A percentile compares a stretch with the other conserved stretches of the same genome.
Conservation (phyloP, 2,329 filamentous ascomycete genomes). For the Neonectria faginata region DNA sequence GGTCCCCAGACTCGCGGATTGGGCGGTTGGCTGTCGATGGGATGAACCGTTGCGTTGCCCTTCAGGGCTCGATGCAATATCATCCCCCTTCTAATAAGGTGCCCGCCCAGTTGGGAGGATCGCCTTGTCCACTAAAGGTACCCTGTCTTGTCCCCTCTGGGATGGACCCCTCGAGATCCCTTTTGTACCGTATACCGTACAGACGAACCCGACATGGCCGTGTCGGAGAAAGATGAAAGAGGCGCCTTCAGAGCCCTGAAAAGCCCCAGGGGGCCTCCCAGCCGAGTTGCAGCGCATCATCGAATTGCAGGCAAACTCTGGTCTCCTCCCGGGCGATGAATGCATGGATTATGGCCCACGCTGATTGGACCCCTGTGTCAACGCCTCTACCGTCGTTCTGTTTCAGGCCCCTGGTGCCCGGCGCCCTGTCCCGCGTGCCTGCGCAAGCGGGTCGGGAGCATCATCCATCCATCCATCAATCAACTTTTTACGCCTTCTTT, state of each 20-base stretch:
- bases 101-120: background rate
- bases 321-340: conserved; percentile 11
- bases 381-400: conserved; percentile 36
- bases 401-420: conserved; percentile 42
- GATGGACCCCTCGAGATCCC: conserved; percentile 18
- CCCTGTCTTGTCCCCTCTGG: conserved; percentile 4
- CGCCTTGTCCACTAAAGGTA: background rate
- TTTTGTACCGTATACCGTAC: background rate
- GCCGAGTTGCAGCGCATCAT: conserved; percentile 6
- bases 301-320: conserved; percentile 29
- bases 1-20: background rate
- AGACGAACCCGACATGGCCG: conserved; percentile 31
- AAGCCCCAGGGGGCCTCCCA: conserved; percentile 15
- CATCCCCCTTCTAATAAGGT: background rate
- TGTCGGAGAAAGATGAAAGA: conserved; percentile 36
- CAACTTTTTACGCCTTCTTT: conserved; percentile 10
- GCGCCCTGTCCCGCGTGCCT: conserved; percentile 28
- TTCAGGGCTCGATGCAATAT: conserved; percentile 9
- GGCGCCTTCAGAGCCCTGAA: conserved; percentile 25
- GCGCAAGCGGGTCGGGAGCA: conserved; percentile 31
- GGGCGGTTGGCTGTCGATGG: conserved; percentile 13
- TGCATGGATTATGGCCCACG: conserved; percentile 12
- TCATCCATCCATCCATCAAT: conserved; percentile 11
- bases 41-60: conserved; percentile 22
- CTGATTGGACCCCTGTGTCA: conserved; percentile 30